Evolutionary conservation across 1,284 basidiomycete species (phyloP).

Genomic region (Rhodotorula sp.): DNA sequence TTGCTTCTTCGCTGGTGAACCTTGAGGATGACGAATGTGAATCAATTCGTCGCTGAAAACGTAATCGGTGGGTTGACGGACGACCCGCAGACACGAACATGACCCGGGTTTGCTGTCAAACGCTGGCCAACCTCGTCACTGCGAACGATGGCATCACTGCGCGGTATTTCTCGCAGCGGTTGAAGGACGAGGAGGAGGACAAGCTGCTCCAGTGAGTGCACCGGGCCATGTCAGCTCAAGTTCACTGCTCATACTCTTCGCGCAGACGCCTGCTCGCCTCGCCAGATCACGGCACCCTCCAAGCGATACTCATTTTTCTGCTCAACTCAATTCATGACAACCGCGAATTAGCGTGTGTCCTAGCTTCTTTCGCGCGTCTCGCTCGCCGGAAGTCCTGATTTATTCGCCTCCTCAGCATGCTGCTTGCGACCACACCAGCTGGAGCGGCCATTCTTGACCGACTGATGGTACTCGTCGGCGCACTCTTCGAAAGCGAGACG

Average conservation of each 20-base stretch:
- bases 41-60: not conserved
- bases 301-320: conserved; percentile 33
- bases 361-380: not conserved
- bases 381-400: not conserved
- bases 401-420: not conserved
- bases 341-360: conserved; percentile 19
- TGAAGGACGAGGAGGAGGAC: conserved; percentile 12
- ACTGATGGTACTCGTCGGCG: conserved; percentile 15
- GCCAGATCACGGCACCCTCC: conserved; percentile 22
- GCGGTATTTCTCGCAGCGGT: conserved; percentile 4
- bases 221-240: too few relatives aligned
- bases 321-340: conserved; percentile 28
- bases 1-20: conserved; percentile 30
- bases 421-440: conserved; percentile 18
- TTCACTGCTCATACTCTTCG: not conserved
- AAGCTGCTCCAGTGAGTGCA: conserved; percentile 22
- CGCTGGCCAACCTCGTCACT: conserved; percentile 33
- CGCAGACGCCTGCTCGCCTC: conserved; percentile 31
- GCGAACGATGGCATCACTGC: conserved; percentile 9
- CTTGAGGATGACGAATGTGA: conserved; percentile 26
- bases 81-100: conserved; percentile 17
- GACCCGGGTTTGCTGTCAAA: conserved; percentile 32
- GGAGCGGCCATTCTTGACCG: conserved; percentile 27
- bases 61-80: not conserved
- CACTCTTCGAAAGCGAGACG: conserved; percentile 17